phyloP scores from a whole-genome alignment of 208 protist genomes.

The Naegleria fowleri region DNA sequence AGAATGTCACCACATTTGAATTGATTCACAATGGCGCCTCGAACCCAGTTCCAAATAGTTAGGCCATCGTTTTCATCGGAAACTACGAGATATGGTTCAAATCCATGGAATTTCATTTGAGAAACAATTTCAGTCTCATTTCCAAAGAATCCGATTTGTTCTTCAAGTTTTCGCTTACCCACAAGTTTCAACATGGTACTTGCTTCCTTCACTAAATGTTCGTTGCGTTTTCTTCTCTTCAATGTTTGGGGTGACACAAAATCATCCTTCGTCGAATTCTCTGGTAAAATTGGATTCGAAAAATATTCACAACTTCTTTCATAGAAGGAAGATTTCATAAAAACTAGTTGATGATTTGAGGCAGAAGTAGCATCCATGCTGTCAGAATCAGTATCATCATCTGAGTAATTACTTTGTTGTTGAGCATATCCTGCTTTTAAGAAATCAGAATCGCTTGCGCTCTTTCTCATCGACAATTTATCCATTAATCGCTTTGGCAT shows the following conservation, averaged over 20 bases:
- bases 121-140: conserved; percentile 20
- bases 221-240: not conserved
- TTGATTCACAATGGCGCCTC: not conserved
- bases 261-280: not conserved
- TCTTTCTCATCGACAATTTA: conserved; percentile 1
- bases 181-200: not conserved
- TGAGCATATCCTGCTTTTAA: not conserved
- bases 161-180: conserved; percentile 12
- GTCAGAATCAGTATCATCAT: not conserved
- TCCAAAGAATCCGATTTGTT: conserved; percentile 29
- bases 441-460: not conserved
- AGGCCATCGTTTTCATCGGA: conserved; percentile 19
- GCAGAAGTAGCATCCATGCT: not conserved
- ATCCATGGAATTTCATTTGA: conserved; percentile 21
- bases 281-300: not conserved
- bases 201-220: not conserved
- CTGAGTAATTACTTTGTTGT: not conserved
- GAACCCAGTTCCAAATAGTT: conserved; percentile 25
- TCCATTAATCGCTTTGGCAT: not conserved
- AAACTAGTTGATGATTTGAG: not conserved
- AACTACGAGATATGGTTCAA: conserved; percentile 23
- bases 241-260: not conserved
- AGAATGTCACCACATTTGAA: not conserved
- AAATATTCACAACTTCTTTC: conserved; percentile 22
- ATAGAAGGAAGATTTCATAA: not conserved